Conservation (phyloP, 257 asterid species). For the Plantago major region DNA sequence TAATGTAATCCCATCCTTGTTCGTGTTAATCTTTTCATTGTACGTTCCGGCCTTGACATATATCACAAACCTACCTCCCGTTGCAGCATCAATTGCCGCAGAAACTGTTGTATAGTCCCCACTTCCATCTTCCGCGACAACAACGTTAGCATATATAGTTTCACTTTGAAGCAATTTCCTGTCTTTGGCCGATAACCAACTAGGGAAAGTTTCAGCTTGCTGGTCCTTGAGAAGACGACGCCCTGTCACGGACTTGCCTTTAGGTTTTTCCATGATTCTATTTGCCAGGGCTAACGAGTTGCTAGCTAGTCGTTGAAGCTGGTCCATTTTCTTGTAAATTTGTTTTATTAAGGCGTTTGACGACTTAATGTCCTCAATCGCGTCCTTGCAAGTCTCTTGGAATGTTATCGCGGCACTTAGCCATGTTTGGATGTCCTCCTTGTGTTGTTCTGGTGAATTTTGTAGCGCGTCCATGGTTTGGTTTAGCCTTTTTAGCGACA, state of each 20-base stretch:
- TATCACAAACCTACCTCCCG: conserved; percentile 56
- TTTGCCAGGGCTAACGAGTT: conserved; percentile 58
- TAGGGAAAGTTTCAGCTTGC: conserved; percentile 29
- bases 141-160: conserved; percentile 39
- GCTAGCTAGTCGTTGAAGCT: conserved; percentile 47
- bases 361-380: conserved; percentile 25
- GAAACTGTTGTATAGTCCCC: conserved; percentile 50
- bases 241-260: background rate
- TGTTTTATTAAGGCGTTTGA: conserved; percentile 31
- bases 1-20: conserved; percentile 67
- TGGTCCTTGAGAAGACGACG: conserved; percentile 20
- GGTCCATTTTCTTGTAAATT: conserved; percentile 52
- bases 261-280: conserved; percentile 26
- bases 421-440: conserved; percentile 70
- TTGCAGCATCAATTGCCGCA: conserved; percentile 55
- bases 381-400: conserved; percentile 66
- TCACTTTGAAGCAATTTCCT: conserved; percentile 43
- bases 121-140: conserved; percentile 75
- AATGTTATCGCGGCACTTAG: conserved; percentile 69
- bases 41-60: conserved; percentile 72
- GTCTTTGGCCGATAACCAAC: conserved; percentile 43
- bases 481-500: conserved; percentile 44
- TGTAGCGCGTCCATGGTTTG: conserved; percentile 47
- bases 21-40: conserved; percentile 45
- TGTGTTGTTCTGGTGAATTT: conserved; percentile 40